Evolutionary conservation across 1,284 basidiomycete genomes (phyloP), one percentile per base, ranked within the genome.

Genomic region (Cryptococcus floricola): DNA sequence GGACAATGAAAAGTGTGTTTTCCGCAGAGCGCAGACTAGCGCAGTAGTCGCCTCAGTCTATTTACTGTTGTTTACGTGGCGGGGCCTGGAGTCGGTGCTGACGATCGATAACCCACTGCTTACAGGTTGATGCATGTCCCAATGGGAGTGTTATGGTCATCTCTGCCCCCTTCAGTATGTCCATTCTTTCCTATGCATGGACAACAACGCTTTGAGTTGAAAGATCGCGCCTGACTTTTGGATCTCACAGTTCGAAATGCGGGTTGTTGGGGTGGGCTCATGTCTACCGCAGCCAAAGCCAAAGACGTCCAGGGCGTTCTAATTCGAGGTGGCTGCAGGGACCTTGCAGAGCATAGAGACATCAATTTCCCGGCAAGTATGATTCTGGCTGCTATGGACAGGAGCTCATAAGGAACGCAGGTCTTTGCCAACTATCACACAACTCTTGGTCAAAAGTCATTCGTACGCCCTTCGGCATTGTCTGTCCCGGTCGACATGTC

Each of bases 391-490:
- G 9, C 38, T 34, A 62, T 44, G n/a, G 16, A 12, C n/a, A 39
- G 28, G 37, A 25, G 47, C 25, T 42, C 45, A 13, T 19, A 13
- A 28, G 39, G 9, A 34, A 13, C 19, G 27, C 41, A 67, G 65
- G 68, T 74, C 9, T 73, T 69, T 37, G 72, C 70, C 23, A 58
- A 61, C 42, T 51, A 53, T 27, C 66, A 70, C 50, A 63, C 65
- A 9, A 68, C 65, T 3, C 81, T 97, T 6, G 94, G 94, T 12
- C 91, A 94, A 74, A 85, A 85, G 12, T 85, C 89, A 4, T 95
- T 92, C 68, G 91, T 91, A 2, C 84, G 91, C 8, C 87, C 90
- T 0, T 86, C 88, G 2, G 84, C 84, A 54, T 78, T 94, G 57
- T 87, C 92, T 65, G 78, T 89, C 1, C 84, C 90, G 0, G 74